Base-by-base conservation (phyloP, 345 rosid genomes). In the Eucalyptus regnans region DNA sequence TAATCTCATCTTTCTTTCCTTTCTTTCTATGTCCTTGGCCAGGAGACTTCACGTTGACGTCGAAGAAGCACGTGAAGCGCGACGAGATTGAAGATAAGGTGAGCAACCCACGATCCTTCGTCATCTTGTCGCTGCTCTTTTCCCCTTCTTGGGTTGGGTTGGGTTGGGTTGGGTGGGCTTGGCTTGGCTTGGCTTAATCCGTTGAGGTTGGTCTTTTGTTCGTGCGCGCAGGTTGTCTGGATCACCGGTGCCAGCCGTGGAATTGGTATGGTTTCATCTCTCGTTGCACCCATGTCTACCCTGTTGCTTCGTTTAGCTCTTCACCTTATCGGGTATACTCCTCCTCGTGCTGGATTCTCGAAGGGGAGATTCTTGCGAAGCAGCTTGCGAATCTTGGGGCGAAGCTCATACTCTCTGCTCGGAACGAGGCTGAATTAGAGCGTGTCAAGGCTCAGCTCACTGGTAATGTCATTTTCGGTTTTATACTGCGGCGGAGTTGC, bases 201-300 rank as follows among this genome's bases (percentile, higher is more conserved):
- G 85, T n/a, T 27, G 79, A 50, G 58, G 51, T 87, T 88, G 48
- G 49, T 8, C 79, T 91, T 91, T 68, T 87, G 87, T 44, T 91
- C 7, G 85, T 87, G 64, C 37, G 25, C 27, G 44, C 86, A 96
- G 99, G 98, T 97, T 60, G 92, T 96, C 43, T 97, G 99, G 99
- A 95, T 97, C 83, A 97, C 99, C 81, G 99, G 99, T 27, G 98
- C 99, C 52, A 96, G 99, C 92, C 97, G 99, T 46, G 99, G 99
- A 86, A 97, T 97, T 48, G 99, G 99, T 96, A 93, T 56, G 91
- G 44, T n/a, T 54, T 64, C 88, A 52, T 41, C 84, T 41, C 48
- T 52, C 4, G 25, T 52, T 52, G 25, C 25, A 52, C 20, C 10
- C 58, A 20, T 18, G 58, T 18, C 58, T 52, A 17, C 58, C 58